phyloP scores from a whole-genome alignment of 2,329 filamentous ascomycete species.

The Neocucurbitaria cava region DNA sequence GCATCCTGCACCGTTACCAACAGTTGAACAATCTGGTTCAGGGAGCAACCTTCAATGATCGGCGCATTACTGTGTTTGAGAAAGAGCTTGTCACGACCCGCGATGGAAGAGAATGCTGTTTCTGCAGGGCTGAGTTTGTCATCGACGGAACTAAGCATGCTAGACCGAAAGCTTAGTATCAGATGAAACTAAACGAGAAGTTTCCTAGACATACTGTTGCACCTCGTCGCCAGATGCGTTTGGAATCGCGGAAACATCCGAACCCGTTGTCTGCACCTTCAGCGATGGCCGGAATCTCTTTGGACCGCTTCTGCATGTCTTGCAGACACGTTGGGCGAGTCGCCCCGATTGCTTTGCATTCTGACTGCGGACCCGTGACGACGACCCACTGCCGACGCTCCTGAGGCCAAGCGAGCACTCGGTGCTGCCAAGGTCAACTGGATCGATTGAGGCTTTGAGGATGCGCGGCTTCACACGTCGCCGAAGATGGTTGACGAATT shows the following conservation, averaged over 20 bases:
- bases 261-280: conserved; percentile 29
- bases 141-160: conserved; percentile 41
- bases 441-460: conserved; percentile 24
- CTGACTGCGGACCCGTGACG: conserved; percentile 30
- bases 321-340: conserved; percentile 32
- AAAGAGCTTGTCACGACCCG: conserved; percentile 43
- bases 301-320: conserved; percentile 23
- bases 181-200: conserved; percentile 41
- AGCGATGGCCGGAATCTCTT: conserved; percentile 22
- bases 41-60: conserved; percentile 36
- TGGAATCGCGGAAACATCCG: conserved; percentile 33
- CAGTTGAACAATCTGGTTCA: conserved; percentile 36
- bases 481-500: conserved; percentile 49
- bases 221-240: conserved; percentile 41
- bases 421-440: conserved; percentile 33
- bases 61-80: conserved; percentile 42
- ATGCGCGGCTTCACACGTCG: conserved; percentile 45
- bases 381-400: conserved; percentile 34
- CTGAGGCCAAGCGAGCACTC: conserved; percentile 25
- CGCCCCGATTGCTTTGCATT: conserved; percentile 29
- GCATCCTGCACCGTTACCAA: conserved; percentile 41
- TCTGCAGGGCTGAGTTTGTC: conserved; percentile 22
- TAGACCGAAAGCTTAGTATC: conserved; percentile 37
- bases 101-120: conserved; percentile 37
- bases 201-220: conserved; percentile 46